Base-by-base conservation (phyloP, 352 stramenopile genomes). In the Pythium volutum region DNA sequence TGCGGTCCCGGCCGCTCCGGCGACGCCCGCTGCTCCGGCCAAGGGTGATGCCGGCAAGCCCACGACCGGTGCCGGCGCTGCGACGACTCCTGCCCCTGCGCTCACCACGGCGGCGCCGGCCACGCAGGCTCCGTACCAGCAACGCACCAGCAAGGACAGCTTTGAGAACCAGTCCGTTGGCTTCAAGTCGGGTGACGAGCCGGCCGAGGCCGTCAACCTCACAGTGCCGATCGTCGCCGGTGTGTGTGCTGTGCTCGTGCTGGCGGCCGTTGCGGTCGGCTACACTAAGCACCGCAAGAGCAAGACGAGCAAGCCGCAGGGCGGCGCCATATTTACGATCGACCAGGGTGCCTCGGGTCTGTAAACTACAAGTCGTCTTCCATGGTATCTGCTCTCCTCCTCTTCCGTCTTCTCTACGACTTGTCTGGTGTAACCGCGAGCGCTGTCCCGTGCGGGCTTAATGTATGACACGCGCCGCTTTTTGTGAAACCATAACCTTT, bases 281-380 rank as follows among this genome's bases (percentile, higher is more conserved):
- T 89, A 89, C 76, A 84, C 84, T 66, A 87, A 85, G 69, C 76
- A 79, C 65, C 79, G 81, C 53, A 73, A 47, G 63, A 64, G 22
- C 49, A 91, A 87, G 73, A 71, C 76, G 67, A 73, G 61, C 48
- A 69, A 71, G 33, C 74, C 77, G 49, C 61, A 88, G 55, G 72
- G 73, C 31, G 71, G 70, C 31, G 75, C 70, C 43, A 91, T 91
- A 71, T 91, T 91, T 62, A 91, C 81, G 33, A 67, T 91, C 51
- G 81, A 91, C 74, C 79, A 89, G 74, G 78, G 81, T 68, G 62
- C 62, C 16, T 91, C 81, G 52, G 79, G 76, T 4, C 70, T 91
- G 71, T 91, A 88, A 84, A 60, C 48, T 39, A 36, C 15, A 16
- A 22, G 27, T 27, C n/a, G 8, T 27, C 25, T 39, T 43, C 12